These are phyloP conservation scores for Anisodus tanguticus DNA, from an alignment of 257 asterid genomes.

Conservation along the genomic window DNA sequence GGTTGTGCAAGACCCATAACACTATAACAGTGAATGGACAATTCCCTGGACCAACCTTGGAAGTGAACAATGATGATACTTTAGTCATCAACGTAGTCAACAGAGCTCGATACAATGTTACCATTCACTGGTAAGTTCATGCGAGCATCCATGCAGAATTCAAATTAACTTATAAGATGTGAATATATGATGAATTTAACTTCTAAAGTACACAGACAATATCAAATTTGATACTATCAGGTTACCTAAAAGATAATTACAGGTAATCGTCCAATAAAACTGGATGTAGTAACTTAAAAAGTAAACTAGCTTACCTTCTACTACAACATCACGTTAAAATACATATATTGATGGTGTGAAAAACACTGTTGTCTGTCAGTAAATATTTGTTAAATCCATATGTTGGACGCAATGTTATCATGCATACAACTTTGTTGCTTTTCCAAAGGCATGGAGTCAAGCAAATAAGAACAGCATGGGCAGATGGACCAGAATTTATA, in stretches of 20 bases:
- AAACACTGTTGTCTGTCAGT: background rate
- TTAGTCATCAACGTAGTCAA: conserved; percentile 71
- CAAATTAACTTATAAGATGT: background rate
- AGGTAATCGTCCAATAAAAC: background rate
- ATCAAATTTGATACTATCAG: background rate
- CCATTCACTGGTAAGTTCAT: conserved; percentile 73
- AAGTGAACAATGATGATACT: conserved; percentile 82
- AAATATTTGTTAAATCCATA: background rate
- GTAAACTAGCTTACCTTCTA: background rate
- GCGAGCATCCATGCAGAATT: background rate
- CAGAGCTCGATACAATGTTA: conserved; percentile 70
- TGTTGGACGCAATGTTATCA: background rate
- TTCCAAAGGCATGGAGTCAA: conserved; percentile 77
- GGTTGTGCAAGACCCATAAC: conserved; percentile 87
- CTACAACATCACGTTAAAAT: background rate
- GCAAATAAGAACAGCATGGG: conserved; percentile 80
- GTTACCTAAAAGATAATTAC: background rate
- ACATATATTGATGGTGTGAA: background rate
- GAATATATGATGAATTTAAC: background rate
- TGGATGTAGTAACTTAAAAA: background rate
- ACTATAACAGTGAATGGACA: conserved; percentile 72
- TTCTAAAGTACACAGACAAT: background rate
- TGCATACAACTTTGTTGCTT: background rate
- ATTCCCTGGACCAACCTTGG: conserved; percentile 83
- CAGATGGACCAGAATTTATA: conserved; percentile 86